Evolutionary conservation across 2,329 filamentous ascomycete species (phyloP).

Genomic region (Venturiaceae sp.): DNA sequence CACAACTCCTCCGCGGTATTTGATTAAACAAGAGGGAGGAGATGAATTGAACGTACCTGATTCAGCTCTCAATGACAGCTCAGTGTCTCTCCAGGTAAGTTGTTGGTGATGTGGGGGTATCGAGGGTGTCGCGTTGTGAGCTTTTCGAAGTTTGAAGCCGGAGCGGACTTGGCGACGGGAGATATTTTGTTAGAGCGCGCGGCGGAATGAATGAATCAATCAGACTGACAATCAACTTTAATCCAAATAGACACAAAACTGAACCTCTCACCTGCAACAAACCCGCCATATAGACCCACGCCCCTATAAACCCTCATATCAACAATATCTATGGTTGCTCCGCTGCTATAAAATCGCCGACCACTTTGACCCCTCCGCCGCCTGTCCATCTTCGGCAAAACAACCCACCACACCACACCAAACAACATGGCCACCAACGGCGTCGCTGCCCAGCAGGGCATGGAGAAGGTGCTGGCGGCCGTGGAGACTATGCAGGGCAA

Average conservation of each 20-base stretch:
- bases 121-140: not conserved
- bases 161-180: not conserved
- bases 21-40: not conserved
- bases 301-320: not conserved
- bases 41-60: not conserved
- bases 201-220: not conserved
- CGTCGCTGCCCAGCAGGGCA: slow-evolving; percentile 57
- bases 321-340: not conserved
- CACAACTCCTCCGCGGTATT: not conserved
- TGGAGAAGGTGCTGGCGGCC: slow-evolving; percentile 77
- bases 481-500: slow-evolving; percentile 79
- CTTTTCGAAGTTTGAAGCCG: not conserved
- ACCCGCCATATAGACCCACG: not conserved
- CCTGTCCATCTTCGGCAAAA: not conserved
- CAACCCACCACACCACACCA: too few species aligned
- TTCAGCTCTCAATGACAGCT: not conserved
- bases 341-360: not conserved
- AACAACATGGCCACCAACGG: slow-evolving; percentile 57
- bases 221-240: not conserved
- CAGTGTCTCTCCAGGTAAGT: not conserved
- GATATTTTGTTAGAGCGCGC: not conserved
- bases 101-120: not conserved
- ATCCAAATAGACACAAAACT: not conserved
- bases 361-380: not conserved
- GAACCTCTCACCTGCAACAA: not conserved